Base-by-base conservation (phyloP, 202 grass and related monocot genomes). In the Schoenoplectus tabernaemontani region DNA sequence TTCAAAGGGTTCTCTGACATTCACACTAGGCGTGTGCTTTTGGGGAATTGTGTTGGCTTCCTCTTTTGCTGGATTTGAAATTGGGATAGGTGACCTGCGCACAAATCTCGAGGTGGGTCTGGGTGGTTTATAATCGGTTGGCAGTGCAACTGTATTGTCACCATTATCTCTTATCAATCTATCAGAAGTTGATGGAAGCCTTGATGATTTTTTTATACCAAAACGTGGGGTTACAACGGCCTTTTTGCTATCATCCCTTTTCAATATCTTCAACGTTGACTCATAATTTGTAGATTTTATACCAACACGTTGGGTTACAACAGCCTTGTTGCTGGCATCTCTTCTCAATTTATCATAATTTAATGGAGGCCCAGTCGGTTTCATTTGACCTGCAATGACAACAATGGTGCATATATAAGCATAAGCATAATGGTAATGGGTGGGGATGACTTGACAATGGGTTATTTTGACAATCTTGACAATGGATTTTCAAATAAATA, bases 31-130 rank as follows among this genome's bases (percentile, higher is more conserved):
- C 4, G 38, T 37, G 3, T 76, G 26, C 44, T 76, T 54, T 58
- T 12, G 37, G 37, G 75, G 75, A 39, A 39, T 77, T 39, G 53
- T 43, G 9, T 78, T 41, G 75, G 53, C 9, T 65, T 47, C 20
- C 38, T 65, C 59, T 64, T 62, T 15, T 43, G 24, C 26, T 47
- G 77, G 60, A 47, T 46, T 47, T 47, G 54, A 63, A 63, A 62
- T 17, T 11, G 77, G 59, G 42, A 80, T 80, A 43, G 77, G 77
- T 46, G 77, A 79, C 59, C 57, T 80, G 5, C 77, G 77, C 23
- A 80, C 39, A 8, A 80, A 80, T 50, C 57, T 65, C 41, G 77
- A 80, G 23, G 58, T 24, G 5, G 77, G 77, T 32, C 77, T 65
- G 10, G 77, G 36, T 2, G 77, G 77, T 23, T 79, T 79, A 62